Base-by-base conservation (phyloP, 2,329 filamentous ascomycete genomes). In the Microascus cirrosus region DNA sequence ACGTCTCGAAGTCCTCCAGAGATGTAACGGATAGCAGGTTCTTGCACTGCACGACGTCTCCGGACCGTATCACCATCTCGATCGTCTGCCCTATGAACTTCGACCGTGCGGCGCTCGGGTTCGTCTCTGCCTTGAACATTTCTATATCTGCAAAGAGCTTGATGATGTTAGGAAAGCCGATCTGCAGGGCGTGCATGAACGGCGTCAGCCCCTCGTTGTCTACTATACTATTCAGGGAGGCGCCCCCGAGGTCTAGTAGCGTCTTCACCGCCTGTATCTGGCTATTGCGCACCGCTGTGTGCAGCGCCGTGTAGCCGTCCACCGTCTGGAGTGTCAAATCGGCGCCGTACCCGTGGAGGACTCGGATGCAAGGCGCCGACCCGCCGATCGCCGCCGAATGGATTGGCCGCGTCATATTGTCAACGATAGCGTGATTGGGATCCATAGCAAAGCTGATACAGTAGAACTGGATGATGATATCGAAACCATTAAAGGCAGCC, bases 261-360 rank as follows among this genome's bases (percentile, higher is more conserved):
- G 50, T 53, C 48, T 57, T 57, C 18, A 57, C 48, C 13, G 55
- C 42, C 48, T 52, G 55, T 2, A 48, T 42, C 55, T 53, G 48
- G 20, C 45, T 57, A 35, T 25, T 15, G 28, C n/a, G 6, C 25
- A 60, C 48, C 8, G 53, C 56, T 8, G 35, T 34, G 53, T 59
- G 56, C 12, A 74, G 55, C 1, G 73, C 71, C 1, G 72, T 73
- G 22, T 68, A 67, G 0, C 68, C 68, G 0, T 60, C 56, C 1
- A 58, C 52, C 22, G 73, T 70, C 1, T 60, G 60, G 0, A 63
- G 61, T 8, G 63, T 61, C 5, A 73, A 56, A 28, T 70, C 61
- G 8, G 67, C 65, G 4, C 65, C 66, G 3, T 62, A 60, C 6
- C 62, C 56, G 18, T 68, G 59, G 5, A 74, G 64, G 2, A 66